phyloP scores from a whole-genome alignment of 2,329 filamentous ascomycete genomes.

The Hymenoscyphus scutula region DNA sequence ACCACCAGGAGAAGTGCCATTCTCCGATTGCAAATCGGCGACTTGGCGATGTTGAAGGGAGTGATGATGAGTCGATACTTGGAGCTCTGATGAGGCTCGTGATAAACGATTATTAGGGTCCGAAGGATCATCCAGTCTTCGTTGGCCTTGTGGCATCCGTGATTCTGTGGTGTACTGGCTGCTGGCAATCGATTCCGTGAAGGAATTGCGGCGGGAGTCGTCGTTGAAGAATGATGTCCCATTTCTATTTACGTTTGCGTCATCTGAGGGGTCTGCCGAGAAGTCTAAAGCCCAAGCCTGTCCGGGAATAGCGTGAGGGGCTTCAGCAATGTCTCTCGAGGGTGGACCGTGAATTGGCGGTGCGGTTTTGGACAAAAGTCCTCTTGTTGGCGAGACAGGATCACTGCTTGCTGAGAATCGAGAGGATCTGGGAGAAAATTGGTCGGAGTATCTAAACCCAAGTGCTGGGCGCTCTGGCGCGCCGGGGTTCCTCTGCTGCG shows the following conservation, averaged over 20 bases:
- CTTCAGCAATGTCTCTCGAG: conserved; percentile 63
- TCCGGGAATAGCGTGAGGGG: conserved; percentile 76
- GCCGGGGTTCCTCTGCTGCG: conserved; percentile 63
- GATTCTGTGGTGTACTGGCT: conserved; percentile 77
- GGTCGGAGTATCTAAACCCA: conserved; percentile 46
- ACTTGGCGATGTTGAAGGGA: conserved; percentile 72
- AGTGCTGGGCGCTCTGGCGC: conserved; percentile 21
- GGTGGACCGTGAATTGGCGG: conserved; percentile 73
- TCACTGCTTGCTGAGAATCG: conserved; percentile 17
- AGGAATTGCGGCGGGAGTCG: conserved; percentile 71
- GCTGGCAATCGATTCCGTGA: conserved; percentile 74
- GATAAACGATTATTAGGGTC: conserved; percentile 45
- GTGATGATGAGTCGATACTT: conserved; percentile 60
- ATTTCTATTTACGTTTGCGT: conserved; percentile 49
- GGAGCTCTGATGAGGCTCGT: conserved; percentile 53
- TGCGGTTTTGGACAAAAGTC: conserved; percentile 51
- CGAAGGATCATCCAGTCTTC: conserved; percentile 62
- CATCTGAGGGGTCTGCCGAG: conserved; percentile 51
- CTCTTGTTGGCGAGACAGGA: conserved; percentile 14
- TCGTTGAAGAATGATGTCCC: conserved; percentile 37
- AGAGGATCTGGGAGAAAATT: conserved; percentile 46
- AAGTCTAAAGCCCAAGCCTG: conserved; percentile 72
- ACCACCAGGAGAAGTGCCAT: conserved; percentile 48
- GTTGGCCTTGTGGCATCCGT: conserved; percentile 67
- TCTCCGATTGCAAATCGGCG: conserved; percentile 63